These are phyloP conservation scores for Ustilago cynodontis DNA, from an alignment of 1,284 basidiomycete genomes.

Conservation along the genomic window DNA sequence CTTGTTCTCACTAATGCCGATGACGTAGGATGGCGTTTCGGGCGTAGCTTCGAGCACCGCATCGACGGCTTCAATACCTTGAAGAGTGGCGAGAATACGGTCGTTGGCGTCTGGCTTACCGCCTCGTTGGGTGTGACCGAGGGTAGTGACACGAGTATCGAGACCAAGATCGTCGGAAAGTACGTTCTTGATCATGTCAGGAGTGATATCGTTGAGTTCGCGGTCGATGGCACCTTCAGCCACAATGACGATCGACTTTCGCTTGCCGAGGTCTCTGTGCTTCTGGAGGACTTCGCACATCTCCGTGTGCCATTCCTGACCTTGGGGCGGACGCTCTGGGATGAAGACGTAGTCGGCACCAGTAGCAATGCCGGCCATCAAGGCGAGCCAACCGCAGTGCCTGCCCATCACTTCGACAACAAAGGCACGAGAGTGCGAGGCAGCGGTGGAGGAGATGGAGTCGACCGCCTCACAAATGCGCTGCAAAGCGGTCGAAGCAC, in stretches of 20 bases:
- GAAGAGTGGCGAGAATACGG: conserved; percentile 91
- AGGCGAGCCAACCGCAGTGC: conserved; percentile 96
- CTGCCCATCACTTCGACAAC: conserved; percentile 99
- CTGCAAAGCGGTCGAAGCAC: conserved; percentile 92
- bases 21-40: conserved; percentile 95
- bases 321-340: conserved; percentile 86
- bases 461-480: conserved; percentile 98
- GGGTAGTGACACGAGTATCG: conserved; percentile 96
- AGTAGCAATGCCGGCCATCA: conserved; percentile 91
- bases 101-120: conserved; percentile 93
- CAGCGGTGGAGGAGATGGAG: conserved; percentile 96
- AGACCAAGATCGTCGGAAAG: conserved; percentile 87
- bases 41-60: conserved; percentile 89
- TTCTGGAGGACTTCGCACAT: conserved; percentile 90
- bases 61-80: conserved; percentile 93
- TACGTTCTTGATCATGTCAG: conserved; percentile 90
- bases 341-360: conserved; percentile 98
- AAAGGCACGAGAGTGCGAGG: conserved; percentile 95
- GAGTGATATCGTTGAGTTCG: conserved; percentile 87
- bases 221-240: conserved; percentile 94
- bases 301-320: conserved; percentile 86
- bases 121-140: conserved; percentile 96
- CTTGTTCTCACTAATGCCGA: conserved; percentile 95
- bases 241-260: conserved; percentile 97
- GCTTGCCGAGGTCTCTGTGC: conserved; percentile 92